A percentile compares a stretch with the other conserved stretches of the same genome.
These are phyloP conservation scores for Suhomyces bribrorum DNA, from an alignment of 1,139 yeast species.

Conservation along the genomic window DNA sequence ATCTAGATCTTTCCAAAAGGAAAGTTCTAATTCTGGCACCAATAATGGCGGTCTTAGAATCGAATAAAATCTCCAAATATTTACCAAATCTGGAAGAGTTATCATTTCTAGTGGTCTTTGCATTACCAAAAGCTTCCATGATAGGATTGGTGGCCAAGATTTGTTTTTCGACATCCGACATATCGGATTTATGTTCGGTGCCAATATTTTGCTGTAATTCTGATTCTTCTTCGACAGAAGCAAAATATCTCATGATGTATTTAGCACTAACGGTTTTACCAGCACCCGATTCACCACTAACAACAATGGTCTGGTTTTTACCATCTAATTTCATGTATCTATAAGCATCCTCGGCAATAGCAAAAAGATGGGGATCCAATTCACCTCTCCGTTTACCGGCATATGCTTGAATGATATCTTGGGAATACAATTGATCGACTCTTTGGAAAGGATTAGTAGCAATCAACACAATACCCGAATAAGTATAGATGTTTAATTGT, in stretches of 20 bases:
- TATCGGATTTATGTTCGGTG: slow-evolving; percentile 59
- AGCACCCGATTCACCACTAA: slow-evolving; percentile 98
- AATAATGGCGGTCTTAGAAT: slow-evolving; percentile 70
- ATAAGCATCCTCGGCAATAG: slow-evolving; percentile 98
- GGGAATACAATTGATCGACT: slow-evolving; percentile 86
- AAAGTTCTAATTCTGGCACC: slow-evolving; percentile 96
- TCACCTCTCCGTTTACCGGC: slow-evolving; percentile 93
- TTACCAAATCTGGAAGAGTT: slow-evolving; percentile 97
- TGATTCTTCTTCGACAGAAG: slow-evolving; percentile 79
- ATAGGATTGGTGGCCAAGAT: slow-evolving; percentile 97
- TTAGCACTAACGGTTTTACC: slow-evolving; percentile 98
- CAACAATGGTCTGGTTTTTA: slow-evolving; percentile 92
- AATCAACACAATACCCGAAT: slow-evolving; percentile 94
- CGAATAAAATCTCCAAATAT: slow-evolving; percentile 87
- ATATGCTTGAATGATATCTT: slow-evolving; percentile 90
- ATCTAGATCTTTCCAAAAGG: slow-evolving; percentile 86
- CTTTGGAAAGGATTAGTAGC: slow-evolving; percentile 96
- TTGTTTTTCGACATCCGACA: slow-evolving; percentile 91
- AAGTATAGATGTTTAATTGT: slow-evolving; percentile 88
- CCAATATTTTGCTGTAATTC: slow-evolving; percentile 34
- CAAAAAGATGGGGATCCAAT: slow-evolving; percentile 93
- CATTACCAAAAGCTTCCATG: slow-evolving; percentile 98
- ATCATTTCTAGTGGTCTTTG: slow-evolving; percentile 95
- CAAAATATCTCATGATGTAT: slow-evolving; percentile 96
- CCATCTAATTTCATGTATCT: slow-evolving; percentile 86